Conservation (phyloP, 1,284 basidiomycete genomes). For the Tilletia caries region DNA sequence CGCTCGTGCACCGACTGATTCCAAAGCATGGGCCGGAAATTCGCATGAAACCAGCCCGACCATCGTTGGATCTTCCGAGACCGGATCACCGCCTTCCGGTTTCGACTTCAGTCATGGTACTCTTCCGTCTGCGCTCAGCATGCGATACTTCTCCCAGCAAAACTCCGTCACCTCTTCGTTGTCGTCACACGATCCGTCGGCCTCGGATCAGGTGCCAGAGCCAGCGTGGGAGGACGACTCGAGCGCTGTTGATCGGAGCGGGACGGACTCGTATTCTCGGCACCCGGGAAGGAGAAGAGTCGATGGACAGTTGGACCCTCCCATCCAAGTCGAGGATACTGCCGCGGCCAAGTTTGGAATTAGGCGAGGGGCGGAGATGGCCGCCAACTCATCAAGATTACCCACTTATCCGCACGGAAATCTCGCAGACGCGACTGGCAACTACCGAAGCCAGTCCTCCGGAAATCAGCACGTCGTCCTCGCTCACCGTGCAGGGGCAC, state of each 20-base stretch:
- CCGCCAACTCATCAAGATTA: no score
- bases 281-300: no score
- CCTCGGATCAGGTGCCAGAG: neutral
- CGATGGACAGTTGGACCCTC: no score
- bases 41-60: neutral
- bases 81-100: neutral
- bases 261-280: neutral
- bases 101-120: neutral
- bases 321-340: no score
- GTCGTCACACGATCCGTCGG: neutral
- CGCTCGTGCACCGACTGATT: neutral
- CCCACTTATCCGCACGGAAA: no score
- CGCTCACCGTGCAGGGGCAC: no score
- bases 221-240: constrained; percentile 9
- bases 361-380: no score
- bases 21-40: neutral
- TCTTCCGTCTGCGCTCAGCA: neutral
- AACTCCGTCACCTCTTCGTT: neutral
- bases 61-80: no score
- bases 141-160: neutral
- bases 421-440: no score
- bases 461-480: no score
- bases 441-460: no score
- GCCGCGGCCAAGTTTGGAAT: no score
- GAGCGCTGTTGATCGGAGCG: neutral